Conservation (phyloP, 345 rosid genomes). For the Ceriops zippeliana region DNA sequence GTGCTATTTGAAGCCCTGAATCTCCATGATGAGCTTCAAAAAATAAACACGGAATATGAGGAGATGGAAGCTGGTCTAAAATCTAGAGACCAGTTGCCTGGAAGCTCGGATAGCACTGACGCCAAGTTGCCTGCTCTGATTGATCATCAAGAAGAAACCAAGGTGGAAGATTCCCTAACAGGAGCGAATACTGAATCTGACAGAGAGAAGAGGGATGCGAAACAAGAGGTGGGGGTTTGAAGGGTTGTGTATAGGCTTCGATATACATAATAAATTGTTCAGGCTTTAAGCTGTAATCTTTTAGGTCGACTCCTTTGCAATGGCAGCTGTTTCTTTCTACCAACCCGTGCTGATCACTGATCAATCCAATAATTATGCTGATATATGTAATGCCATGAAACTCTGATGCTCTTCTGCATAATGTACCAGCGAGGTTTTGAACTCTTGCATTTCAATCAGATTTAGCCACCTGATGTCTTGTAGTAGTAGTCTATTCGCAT, state of each 20-base stretch:
- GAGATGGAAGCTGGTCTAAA: constrained; percentile 32
- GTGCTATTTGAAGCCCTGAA: constrained; percentile 76
- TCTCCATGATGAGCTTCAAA: constrained; percentile 68
- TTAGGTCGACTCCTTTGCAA: too few species aligned
- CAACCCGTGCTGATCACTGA: too few species aligned
- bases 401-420: too few species aligned
- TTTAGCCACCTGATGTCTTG: too few species aligned
- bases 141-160: constrained; percentile 3
- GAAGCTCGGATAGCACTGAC: constrained; percentile 12
- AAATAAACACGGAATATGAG: constrained; percentile 44
- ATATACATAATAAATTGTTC: not conserved
- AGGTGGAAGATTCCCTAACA: constrained; percentile 9
- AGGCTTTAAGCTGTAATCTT: not conserved
- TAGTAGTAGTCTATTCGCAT: too few species aligned
- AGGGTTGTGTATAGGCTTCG: not conserved
- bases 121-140: not conserved
- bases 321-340: too few species aligned
- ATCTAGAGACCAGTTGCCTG: constrained; percentile 18
- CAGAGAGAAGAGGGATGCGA: constrained; percentile 10
- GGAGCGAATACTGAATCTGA: constrained; percentile 18
- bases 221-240: not conserved
- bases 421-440: too few species aligned
- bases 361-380: too few species aligned
- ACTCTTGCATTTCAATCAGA: too few species aligned
- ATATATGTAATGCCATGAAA: too few species aligned